Evolutionary conservation across 148 eudicot genomes (phyloP).

Genomic region (Polygonum maritimum): DNA sequence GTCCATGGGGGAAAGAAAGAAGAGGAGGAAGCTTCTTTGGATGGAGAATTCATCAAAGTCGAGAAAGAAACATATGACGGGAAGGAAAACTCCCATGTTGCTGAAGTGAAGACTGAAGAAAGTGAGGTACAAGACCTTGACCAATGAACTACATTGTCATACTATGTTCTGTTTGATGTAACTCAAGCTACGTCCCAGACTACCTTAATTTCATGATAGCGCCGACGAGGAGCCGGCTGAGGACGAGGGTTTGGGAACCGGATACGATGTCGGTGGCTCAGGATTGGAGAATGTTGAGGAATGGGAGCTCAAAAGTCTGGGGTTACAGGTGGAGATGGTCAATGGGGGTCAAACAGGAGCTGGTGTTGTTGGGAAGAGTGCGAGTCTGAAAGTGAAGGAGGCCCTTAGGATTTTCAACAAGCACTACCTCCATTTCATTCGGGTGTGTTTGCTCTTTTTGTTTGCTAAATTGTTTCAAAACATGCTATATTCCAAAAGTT

Average conservation of each 20-base stretch:
- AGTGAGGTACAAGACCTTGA: conserved; percentile 25
- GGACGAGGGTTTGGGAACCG: conserved; percentile 12
- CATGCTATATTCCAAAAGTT: no score
- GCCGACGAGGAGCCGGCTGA: background rate
- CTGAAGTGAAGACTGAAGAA: conserved; percentile 21
- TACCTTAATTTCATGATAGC: no score
- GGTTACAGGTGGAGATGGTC: conserved; percentile 14
- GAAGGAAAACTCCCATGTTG: conserved; percentile 29
- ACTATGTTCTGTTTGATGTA: no score
- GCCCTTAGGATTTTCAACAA: conserved; percentile 48
- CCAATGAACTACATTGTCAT: no score
- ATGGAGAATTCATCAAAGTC: conserved; percentile 89
- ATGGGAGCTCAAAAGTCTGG: conserved; percentile 17
- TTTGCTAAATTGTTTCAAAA: background rate
- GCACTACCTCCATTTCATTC: conserved; percentile 63
- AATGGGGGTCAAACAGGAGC: conserved; percentile 11
- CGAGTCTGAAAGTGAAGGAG: conserved; percentile 38
- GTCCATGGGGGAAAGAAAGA: conserved; percentile 41
- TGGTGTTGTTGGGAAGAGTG: conserved; percentile 28
- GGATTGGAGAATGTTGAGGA: conserved; percentile 7
- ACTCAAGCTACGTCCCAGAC: no score
- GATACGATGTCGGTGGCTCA: background rate
- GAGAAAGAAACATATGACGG: conserved; percentile 56
- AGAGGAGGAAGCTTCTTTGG: conserved; percentile 51
- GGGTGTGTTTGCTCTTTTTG: conserved; percentile 25